These are phyloP conservation scores for Hyphopichia pseudoburtonii DNA, from an alignment of 1,139 yeast genomes.

Conservation along the genomic window DNA sequence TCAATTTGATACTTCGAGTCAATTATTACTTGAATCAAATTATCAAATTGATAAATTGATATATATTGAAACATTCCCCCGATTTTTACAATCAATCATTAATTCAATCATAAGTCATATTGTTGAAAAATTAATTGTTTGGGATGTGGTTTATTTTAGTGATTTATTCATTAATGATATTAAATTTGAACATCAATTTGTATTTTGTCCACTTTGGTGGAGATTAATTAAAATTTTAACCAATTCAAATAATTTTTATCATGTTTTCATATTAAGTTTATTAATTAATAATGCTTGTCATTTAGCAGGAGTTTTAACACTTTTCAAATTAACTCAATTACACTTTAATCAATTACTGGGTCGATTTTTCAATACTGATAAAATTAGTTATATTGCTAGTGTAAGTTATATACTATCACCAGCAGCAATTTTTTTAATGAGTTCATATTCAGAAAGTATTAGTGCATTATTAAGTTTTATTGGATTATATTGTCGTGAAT, in stretches of 20 bases:
- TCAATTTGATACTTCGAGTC: slow-evolving; percentile 43
- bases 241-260: slow-evolving; percentile 6
- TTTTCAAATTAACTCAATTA: slow-evolving; percentile 32
- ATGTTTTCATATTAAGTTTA: slow-evolving; percentile 1
- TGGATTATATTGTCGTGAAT: slow-evolving; percentile 56
- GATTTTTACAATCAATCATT: background rate
- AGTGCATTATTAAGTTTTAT: slow-evolving; percentile 65
- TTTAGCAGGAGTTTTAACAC: background rate
- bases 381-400: slow-evolving; percentile 2
- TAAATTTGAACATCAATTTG: slow-evolving; percentile 83
- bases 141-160: slow-evolving; percentile 86
- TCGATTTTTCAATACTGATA: slow-evolving; percentile 16
- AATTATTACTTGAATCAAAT: slow-evolving; percentile 17
- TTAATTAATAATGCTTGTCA: background rate
- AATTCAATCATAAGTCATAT: slow-evolving; percentile 14
- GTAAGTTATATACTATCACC: slow-evolving; percentile 63
- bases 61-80: background rate
- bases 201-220: slow-evolving; percentile 83
- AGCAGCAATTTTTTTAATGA: slow-evolving; percentile 76
- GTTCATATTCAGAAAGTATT: slow-evolving; percentile 76
- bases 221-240: slow-evolving; percentile 34
- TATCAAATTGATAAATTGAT: slow-evolving; percentile 1
- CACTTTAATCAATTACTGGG: slow-evolving; percentile 23
- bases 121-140: slow-evolving; percentile 57
- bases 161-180: slow-evolving; percentile 53